Evolutionary conservation across 176 grass and related monocot genomes (phyloP), one percentile per base, ranked within the genome.

Genomic region (Pontederia paniculata): DNA sequence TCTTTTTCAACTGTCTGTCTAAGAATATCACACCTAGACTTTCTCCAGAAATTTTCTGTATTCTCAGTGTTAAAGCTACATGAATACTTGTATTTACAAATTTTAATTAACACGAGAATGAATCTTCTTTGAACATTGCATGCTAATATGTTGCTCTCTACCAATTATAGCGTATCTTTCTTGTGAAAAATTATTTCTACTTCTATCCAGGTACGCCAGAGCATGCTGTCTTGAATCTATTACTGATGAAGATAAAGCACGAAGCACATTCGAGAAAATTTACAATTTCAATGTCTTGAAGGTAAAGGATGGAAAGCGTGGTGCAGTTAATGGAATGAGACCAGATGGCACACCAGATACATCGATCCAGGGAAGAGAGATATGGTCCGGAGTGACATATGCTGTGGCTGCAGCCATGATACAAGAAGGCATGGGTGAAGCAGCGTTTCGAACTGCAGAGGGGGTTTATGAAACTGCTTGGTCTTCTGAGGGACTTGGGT

Each of bases 341-440:
- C 83, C 83, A 44, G 80, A 97, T 70, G 91, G 91, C 19, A 77
- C 80, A 25, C 11, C 90, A 49, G 91, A 97, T 66, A 5, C 28
- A 3, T 79, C 83, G 45, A 76, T 97, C 71, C 91, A 97, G 67
- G 86, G 82, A 44, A 73, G 80, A 64, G 93, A 97, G 55, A 79
- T 97, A 76, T 97, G 91, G 91, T 77, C 86, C 67, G 91, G 91
- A 17, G 91, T 97, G 65, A 97, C 91, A 48, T 97, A 97, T 64
- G 77, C 80, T 9, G 70, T 97, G 58, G 93, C 93, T 17, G 93
- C 86, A 50, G 63, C 82, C 47, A 97, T 97, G 93, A 90, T 97
- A 60, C 93, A 97, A 68, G 83, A 97, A 88, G 93, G 83, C 62
- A 74, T 97, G 86, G 44, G 70, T 42, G 80, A 97, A 50, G 23